Percentiles rank a stretch among this genome's conserved stretches.
phyloP scores from a whole-genome alignment of 106 monocot species.

The Chionographis japonica region DNA sequence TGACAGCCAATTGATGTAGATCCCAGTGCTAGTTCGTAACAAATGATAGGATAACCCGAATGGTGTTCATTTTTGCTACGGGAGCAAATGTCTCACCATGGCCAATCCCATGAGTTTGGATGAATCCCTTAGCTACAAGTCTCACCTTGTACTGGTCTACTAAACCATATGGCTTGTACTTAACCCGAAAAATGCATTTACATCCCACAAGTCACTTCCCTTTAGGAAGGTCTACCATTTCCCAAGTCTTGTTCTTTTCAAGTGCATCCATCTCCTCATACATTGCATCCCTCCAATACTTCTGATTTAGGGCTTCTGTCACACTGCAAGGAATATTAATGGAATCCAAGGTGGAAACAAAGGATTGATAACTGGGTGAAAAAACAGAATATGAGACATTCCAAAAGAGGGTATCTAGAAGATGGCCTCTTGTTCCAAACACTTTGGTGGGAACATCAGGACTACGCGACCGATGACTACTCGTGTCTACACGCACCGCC shows the following conservation, averaged over 20 bases:
- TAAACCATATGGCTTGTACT: background rate
- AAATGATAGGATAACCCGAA: background rate
- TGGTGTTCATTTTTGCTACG: no score
- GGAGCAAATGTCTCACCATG: background rate
- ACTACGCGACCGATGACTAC: no score
- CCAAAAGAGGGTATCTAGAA: no score
- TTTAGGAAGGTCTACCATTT: background rate
- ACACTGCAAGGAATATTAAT: no score
- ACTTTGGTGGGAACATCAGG: no score
- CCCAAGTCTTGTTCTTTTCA: constrained; percentile 1
- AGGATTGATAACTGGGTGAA: no score
- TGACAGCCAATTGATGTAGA: background rate
- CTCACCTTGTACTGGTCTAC: background rate
- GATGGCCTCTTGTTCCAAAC: no score
- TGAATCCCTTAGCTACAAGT: background rate
- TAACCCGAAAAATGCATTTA: background rate
- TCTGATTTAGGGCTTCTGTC: no score
- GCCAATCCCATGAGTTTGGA: background rate
- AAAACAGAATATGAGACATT: no score
- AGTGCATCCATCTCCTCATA: background rate
- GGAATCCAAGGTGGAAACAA: no score
- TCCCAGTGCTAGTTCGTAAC: background rate
- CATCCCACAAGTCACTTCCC: background rate
- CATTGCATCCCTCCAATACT: background rate
- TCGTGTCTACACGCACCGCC: no score